A percentile compares a stretch with the other conserved stretches of the same genome.
Evolutionary conservation across 148 eudicot species (phyloP).

Genomic region (Cornus florida): DNA sequence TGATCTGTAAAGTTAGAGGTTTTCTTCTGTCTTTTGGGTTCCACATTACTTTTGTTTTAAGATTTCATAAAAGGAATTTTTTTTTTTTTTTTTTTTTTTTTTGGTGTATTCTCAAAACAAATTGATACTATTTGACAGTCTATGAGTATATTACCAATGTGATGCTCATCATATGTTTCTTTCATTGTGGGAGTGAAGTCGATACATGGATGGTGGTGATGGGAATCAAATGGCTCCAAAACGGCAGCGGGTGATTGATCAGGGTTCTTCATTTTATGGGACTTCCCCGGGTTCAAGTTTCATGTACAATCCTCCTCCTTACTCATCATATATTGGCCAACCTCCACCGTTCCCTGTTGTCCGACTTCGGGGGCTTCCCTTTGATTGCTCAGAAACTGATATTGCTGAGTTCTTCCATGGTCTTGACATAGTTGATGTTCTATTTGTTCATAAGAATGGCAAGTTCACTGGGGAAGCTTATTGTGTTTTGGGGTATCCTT

Average conservation of each 20-base stretch:
- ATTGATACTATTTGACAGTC: neutral
- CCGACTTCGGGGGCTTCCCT: constrained; percentile 91
- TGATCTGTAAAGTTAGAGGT: neutral
- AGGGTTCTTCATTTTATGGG: constrained; percentile 69
- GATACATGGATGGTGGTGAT: constrained; percentile 67
- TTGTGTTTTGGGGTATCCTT: constrained; percentile 82
- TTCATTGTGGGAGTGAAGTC: constrained; percentile 22
- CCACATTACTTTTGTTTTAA: no score
- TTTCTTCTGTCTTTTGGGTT: no score
- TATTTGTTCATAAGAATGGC: constrained; percentile 75
- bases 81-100: no score
- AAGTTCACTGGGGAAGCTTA: constrained; percentile 87
- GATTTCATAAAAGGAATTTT: neutral
- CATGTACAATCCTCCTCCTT: constrained; percentile 60
- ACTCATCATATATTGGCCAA: constrained; percentile 49
- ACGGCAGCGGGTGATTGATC: constrained; percentile 77
- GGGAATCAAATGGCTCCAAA: constrained; percentile 82
- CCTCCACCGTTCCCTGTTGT: constrained; percentile 88
- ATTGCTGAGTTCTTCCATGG: constrained; percentile 79
- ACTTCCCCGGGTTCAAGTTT: constrained; percentile 61
- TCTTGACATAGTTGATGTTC: constrained; percentile 76
- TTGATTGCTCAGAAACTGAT: constrained; percentile 84
- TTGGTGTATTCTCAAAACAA: neutral
- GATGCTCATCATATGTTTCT: constrained; percentile 9
- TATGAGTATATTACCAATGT: constrained; percentile 9